phyloP scores from a whole-genome alignment of 768 basidiomycete genomes.

The Pulveroboletus sp. region DNA sequence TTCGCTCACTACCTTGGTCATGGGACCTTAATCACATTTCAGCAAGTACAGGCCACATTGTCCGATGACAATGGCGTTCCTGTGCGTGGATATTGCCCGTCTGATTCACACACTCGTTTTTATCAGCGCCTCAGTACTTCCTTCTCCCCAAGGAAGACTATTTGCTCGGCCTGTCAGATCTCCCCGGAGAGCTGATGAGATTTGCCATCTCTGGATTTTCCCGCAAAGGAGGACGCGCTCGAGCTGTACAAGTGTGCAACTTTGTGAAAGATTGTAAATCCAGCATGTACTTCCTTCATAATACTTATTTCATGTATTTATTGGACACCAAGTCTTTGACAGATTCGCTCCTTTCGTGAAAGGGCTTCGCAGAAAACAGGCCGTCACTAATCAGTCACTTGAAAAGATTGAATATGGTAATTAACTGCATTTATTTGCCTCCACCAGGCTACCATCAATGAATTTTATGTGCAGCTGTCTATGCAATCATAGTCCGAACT shows the following conservation, averaged over 20 bases:
- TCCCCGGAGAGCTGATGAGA: slow-evolving; percentile 97
- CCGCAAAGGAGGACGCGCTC: slow-evolving; percentile 58
- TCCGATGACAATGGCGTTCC: slow-evolving; percentile 56
- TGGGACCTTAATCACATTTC: slow-evolving; percentile 60
- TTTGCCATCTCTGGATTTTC: slow-evolving; percentile 83
- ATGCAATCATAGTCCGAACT: slow-evolving; percentile 65
- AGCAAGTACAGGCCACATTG: slow-evolving; percentile 62
- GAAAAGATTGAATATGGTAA: slow-evolving; percentile 92
- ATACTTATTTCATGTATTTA: not conserved
- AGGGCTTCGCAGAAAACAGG: slow-evolving; percentile 83
- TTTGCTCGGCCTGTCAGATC: slow-evolving; percentile 86
- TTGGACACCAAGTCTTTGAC: slow-evolving; percentile 62
- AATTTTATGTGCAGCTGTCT: slow-evolving; percentile 48
- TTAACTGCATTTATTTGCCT: not conserved
- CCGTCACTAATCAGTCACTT: slow-evolving; percentile 80
- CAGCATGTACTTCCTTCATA: slow-evolving; percentile 38
- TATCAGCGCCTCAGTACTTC: slow-evolving; percentile 54
- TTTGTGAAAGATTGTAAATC: slow-evolving; percentile 76
- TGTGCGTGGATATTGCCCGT: slow-evolving; percentile 42
- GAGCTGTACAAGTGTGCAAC: slow-evolving; percentile 58
- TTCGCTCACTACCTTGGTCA: slow-evolving; percentile 83
- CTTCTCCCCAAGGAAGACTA: slow-evolving; percentile 79
- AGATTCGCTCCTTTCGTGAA: slow-evolving; percentile 63
- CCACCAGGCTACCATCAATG: not conserved
- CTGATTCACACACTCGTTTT: slow-evolving; percentile 3